Evolutionary conservation across 1,139 yeast genomes (phyloP), one percentile per base, ranked within the genome.

Genomic region (Nakaseomyces glabratus): DNA sequence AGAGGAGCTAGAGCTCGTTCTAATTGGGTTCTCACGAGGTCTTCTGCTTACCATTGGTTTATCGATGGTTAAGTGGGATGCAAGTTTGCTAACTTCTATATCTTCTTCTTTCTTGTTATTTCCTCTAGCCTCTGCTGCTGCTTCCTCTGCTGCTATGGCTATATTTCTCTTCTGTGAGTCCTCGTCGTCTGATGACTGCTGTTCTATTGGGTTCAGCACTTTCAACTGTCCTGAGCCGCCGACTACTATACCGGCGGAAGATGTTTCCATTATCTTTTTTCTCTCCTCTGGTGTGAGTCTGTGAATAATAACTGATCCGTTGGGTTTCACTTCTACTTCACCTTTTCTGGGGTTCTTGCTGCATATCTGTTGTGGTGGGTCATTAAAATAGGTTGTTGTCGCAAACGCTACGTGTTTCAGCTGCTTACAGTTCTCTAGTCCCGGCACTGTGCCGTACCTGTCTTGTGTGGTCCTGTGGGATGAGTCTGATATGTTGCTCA

Each of bases 221-320:
- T 69, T 72, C 35, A 78, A 58, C 28, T 80, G 76, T 0, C 84
- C 85, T 4, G 82, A 65, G 1, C 93, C 93, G 20, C 93, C 93
- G 23, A 81, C 88, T 3, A 80, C 85, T 14, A 80, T 65, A 12
- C 90, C 90, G n/a, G 79, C 75, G 17, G 79, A 78, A 15, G 68
- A 62, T 0, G 76, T 69, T 39, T 65, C 58, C 40, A 70, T 59
- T 1, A 76, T 61, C 37, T 70, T 68, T 35, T 69, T 62, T 45
- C 66, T 69, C 36, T 78, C 86, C 34, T 75, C 80, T 15, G 79
- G 75, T 2, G 75, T 62, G 25, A 80, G 57, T 21, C 80, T 78
- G 45, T 76, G 76, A 15, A 80, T 67, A 10, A 71, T 65, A 10
- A 78, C 64, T 2, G 69, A 64, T 0, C 90, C 90, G 48, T 73